Conservation (phyloP, 2,329 filamentous ascomycete genomes). For the Zopfia rhizophila region DNA sequence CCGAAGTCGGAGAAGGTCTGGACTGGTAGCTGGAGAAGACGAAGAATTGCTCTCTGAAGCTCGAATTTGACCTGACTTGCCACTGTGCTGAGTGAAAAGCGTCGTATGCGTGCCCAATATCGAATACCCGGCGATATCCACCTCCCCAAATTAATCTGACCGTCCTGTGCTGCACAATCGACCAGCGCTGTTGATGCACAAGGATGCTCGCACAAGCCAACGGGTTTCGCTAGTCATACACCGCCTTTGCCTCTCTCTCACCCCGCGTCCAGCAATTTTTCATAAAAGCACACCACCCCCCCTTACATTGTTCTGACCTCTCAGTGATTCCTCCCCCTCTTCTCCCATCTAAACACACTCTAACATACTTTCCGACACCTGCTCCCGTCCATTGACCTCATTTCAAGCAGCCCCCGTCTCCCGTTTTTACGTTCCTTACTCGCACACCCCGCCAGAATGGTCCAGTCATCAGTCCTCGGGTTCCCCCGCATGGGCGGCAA, state of each 20-base stretch:
- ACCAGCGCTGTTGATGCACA: too few species aligned
- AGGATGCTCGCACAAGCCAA: too few species aligned
- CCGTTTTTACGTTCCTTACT: slow-evolving; percentile 16
- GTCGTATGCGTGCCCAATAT: too few species aligned
- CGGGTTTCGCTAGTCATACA: slow-evolving; percentile 16
- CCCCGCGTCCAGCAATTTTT: not conserved
- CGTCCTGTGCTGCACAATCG: too few species aligned
- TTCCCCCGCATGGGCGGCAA: slow-evolving; percentile 99
- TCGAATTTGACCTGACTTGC: too few species aligned
- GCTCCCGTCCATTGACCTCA: not conserved
- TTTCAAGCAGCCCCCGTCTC: slow-evolving; percentile 2
- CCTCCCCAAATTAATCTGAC: too few species aligned
- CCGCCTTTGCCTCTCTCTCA: slow-evolving; percentile 1
- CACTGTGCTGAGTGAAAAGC: too few species aligned
- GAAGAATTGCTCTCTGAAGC: too few species aligned
- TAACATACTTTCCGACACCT: not conserved
- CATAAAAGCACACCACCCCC: not conserved
- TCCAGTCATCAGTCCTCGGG: slow-evolving; percentile 81
- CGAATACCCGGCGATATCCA: too few species aligned
- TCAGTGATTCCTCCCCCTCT: slow-evolving; percentile 3
- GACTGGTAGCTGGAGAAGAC: too few species aligned
- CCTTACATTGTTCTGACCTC: not conserved
- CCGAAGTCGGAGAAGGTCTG: too few species aligned
- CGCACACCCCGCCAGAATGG: slow-evolving; percentile 51
- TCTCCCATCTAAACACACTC: slow-evolving; percentile 3